Conservation (phyloP, 495 filamentous ascomycete species). For the Jackrogersella minutella region DNA sequence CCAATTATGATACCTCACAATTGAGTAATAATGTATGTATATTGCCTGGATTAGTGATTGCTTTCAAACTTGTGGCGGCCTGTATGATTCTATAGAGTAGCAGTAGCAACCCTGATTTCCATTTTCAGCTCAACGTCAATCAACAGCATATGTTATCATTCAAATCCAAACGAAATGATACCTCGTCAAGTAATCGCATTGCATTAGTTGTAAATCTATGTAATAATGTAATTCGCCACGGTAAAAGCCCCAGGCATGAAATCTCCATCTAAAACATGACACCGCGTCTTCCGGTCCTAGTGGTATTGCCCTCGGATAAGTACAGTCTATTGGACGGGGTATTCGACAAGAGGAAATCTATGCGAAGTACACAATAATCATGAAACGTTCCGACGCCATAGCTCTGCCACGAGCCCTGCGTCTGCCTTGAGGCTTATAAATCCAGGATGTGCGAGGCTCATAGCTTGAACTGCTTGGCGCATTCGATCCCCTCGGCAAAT, state of each 20-base stretch:
- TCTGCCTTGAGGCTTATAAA: background rate
- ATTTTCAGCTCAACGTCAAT: background rate
- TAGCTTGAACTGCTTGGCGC: conserved; percentile 65
- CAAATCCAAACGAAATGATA: too few relatives aligned
- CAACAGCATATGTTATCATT: background rate
- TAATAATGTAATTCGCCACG: background rate
- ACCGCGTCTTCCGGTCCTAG: background rate
- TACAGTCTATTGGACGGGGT: conserved; percentile 11
- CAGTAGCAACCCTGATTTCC: background rate
- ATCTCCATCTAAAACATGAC: background rate
- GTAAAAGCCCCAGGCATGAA: background rate
- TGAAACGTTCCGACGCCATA: background rate
- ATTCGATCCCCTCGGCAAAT: conserved; percentile 84
- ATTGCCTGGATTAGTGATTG: background rate
- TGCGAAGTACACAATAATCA: conserved; percentile 8
- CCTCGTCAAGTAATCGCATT: background rate
- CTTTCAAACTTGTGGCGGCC: background rate
- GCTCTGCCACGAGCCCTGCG: background rate
- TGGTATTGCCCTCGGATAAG: background rate
- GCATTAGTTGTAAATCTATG: conserved; percentile 11
- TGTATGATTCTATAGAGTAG: background rate
- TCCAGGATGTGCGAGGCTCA: conserved; percentile 22
- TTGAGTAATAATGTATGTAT: too few relatives aligned
- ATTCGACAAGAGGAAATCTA: conserved; percentile 25
- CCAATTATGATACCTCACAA: too few relatives aligned